These are phyloP conservation scores for Amaranthus hypochondriacus DNA, from an alignment of 148 eudicot species.

Conservation along the genomic window DNA sequence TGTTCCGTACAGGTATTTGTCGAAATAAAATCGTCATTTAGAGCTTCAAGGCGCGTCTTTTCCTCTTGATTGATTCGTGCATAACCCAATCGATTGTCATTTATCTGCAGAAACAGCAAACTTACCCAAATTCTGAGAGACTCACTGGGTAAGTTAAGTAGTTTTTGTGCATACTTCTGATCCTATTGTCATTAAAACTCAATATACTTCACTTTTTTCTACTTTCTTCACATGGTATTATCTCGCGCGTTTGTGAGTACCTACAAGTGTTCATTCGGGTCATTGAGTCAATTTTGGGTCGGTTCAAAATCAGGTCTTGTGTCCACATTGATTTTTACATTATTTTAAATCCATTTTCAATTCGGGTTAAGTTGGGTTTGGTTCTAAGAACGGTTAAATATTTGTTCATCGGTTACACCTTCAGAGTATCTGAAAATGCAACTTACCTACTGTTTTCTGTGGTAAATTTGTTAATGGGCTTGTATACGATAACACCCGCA, in stretches of 20 bases:
- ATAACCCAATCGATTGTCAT: slow-evolving; percentile 5
- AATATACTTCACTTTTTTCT: neutral
- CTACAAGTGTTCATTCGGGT: too few relatives aligned
- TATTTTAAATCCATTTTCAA: too few relatives aligned
- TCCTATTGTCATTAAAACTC: neutral
- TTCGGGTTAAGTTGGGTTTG: too few relatives aligned
- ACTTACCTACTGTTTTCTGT: slow-evolving; percentile 5
- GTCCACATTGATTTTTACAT: too few relatives aligned
- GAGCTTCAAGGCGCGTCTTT: neutral
- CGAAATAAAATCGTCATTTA: neutral
- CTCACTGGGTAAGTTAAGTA: slow-evolving; percentile 46
- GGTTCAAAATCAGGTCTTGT: too few relatives aligned
- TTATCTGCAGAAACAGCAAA: slow-evolving; percentile 63
- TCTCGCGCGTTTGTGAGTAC: neutral
- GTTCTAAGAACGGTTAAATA: too few relatives aligned
- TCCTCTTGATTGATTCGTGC: neutral
- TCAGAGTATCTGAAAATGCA: neutral
- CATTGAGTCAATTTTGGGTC: too few relatives aligned
- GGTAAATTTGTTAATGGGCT: too few relatives aligned
- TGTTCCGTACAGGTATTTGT: slow-evolving; percentile 61
- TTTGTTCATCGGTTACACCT: too few relatives aligned
- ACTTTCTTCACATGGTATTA: neutral
- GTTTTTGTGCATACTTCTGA: neutral
- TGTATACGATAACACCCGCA: too few relatives aligned
- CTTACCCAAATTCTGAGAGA: slow-evolving; percentile 68